Percentiles rank a stretch among this genome's conserved stretches.
phyloP scores from a whole-genome alignment of 148 eudicot genomes.

The Gaultheria prostrata region DNA sequence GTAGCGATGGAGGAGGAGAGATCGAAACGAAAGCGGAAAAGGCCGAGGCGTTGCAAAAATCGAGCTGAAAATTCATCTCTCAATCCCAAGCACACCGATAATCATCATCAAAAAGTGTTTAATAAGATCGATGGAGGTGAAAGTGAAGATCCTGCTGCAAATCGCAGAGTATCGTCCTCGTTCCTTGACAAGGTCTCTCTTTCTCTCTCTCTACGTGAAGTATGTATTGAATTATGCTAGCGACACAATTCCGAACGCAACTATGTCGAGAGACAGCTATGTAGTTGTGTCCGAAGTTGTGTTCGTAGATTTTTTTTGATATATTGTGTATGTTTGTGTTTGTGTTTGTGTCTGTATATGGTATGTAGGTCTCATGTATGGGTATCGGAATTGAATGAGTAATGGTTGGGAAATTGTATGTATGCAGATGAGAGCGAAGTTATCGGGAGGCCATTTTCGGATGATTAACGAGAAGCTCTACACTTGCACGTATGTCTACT shows the following conservation, averaged over 20 bases:
- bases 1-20: slow-evolving; percentile 13
- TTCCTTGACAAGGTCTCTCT: slow-evolving; percentile 51
- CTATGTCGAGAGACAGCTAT: too few species aligned
- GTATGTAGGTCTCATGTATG: background rate
- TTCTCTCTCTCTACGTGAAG: background rate
- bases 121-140: background rate
- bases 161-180: slow-evolving; percentile 14
- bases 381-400: background rate
- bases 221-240: too few species aligned
- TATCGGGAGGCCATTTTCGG: slow-evolving; percentile 88
- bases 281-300: too few species aligned
- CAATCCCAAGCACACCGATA: background rate
- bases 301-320: too few species aligned
- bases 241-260: too few species aligned
- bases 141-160: background rate
- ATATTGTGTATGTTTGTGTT: background rate
- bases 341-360: background rate
- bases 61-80: background rate
- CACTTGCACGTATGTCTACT: slow-evolving; percentile 68
- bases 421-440: slow-evolving; percentile 74
- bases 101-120: too few species aligned
- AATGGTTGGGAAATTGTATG: background rate
- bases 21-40: slow-evolving; percentile 17
- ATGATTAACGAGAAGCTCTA: slow-evolving; percentile 97
- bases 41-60: background rate